A percentile compares a stretch with the other conserved stretches of the same genome.
These are phyloP conservation scores for Scedosporium minutisporum DNA, from an alignment of 2,329 filamentous ascomycete genomes.

Conservation along the genomic window DNA sequence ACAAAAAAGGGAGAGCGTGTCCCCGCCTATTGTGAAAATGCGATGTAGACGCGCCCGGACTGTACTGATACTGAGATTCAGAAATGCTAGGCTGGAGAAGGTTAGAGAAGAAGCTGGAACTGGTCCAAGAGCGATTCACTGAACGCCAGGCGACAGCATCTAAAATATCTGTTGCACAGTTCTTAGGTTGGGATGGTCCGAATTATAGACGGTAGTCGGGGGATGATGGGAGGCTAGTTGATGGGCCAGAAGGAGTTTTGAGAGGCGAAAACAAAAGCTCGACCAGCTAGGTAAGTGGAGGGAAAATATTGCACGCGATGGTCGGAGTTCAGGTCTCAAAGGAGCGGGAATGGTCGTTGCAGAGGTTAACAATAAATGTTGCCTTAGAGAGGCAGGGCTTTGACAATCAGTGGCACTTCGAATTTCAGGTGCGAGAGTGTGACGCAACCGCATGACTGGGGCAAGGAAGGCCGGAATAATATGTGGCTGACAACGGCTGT, in stretches of 20 bases:
- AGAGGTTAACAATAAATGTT: not conserved
- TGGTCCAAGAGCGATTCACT: not conserved
- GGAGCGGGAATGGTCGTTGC: too few species aligned
- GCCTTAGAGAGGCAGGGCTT: not conserved
- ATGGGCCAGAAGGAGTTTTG: not conserved
- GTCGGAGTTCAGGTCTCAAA: not conserved
- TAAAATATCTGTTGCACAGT: too few species aligned
- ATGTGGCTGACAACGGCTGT: too few species aligned
- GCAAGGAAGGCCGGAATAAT: too few species aligned
- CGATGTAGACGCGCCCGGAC: not conserved
- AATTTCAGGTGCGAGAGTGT: not conserved
- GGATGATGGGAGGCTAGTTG: not conserved
- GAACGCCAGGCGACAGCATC: not conserved
- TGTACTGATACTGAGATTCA: not conserved
- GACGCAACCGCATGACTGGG: not conserved
- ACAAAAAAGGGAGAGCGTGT: not conserved
- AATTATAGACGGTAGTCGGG: not conserved
- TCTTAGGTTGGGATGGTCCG: not conserved
- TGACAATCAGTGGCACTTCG: not conserved
- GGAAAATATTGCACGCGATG: not conserved
- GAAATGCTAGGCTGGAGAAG: not conserved
- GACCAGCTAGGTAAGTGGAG: not conserved
- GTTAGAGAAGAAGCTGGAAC: not conserved
- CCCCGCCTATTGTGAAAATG: not conserved
- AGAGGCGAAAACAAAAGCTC: not conserved